Percentiles rank a stretch among this genome's conserved stretches.
phyloP scores from a whole-genome alignment of 2,329 filamentous ascomycete genomes.

The Macrophomina pseudophaseolina region DNA sequence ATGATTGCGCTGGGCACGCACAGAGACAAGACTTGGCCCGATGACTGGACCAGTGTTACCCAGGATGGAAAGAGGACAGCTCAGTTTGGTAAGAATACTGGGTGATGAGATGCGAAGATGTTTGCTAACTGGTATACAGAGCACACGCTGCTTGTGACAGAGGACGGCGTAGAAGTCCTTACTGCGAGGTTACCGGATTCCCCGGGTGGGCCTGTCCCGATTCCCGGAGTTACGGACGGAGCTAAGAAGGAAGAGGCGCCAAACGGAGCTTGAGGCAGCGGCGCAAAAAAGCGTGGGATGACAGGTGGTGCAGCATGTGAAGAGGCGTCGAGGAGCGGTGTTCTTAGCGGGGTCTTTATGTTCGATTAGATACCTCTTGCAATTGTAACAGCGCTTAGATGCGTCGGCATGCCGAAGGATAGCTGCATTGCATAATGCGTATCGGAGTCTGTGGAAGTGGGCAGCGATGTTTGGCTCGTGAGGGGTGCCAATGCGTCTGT shows the following conservation, averaged over 20 bases:
- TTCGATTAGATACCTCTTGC: slow-evolving; percentile 21
- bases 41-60: slow-evolving; percentile 97
- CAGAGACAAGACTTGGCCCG: slow-evolving; percentile 94
- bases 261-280: slow-evolving; percentile 30
- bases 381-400: slow-evolving; percentile 2
- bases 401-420: slow-evolving; percentile 16
- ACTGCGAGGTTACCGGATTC: slow-evolving; percentile 75
- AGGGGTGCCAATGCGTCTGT: slow-evolving; percentile 23
- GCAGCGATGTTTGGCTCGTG: slow-evolving; percentile 5
- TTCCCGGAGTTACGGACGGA: slow-evolving; percentile 51
- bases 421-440: slow-evolving; percentile 13
- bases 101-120: neutral
- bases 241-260: slow-evolving; percentile 29
- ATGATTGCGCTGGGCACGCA: slow-evolving; percentile 96
- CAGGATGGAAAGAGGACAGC: slow-evolving; percentile 87
- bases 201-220: slow-evolving; percentile 73
- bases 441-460: neutral
- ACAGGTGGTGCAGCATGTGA: neutral
- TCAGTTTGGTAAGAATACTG: slow-evolving; percentile 75
- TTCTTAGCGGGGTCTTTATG: neutral
- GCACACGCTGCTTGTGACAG: slow-evolving; percentile 82
- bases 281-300: slow-evolving; percentile 1
- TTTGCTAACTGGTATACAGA: slow-evolving; percentile 52
- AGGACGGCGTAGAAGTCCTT: slow-evolving; percentile 79
- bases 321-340: slow-evolving; percentile 6